phyloP scores from a whole-genome alignment of 306 rosid genomes.

The Prunus salicina region DNA sequence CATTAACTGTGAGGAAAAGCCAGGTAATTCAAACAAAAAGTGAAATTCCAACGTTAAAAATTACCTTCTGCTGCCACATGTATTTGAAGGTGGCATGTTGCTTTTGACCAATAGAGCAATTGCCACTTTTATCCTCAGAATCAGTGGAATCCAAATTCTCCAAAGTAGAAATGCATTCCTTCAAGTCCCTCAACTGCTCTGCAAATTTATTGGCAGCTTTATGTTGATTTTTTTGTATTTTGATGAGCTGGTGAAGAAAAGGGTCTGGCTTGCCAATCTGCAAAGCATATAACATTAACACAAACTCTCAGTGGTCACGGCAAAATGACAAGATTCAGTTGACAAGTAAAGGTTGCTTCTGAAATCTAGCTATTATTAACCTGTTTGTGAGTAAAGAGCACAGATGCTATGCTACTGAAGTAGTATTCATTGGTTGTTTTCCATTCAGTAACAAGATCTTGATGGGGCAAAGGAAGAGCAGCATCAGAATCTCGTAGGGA shows the following conservation, averaged over 20 bases:
- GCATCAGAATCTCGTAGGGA: slow-evolving; percentile 30
- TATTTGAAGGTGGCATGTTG: slow-evolving; percentile 52
- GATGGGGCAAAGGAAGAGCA: slow-evolving; percentile 23
- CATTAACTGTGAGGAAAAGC: slow-evolving; percentile 2
- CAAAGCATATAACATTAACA: slow-evolving; percentile 19
- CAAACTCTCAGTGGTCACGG: not conserved
- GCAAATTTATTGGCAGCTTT: slow-evolving; percentile 52
- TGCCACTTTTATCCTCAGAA: slow-evolving; percentile 27
- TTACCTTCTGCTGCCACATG: slow-evolving; percentile 93
- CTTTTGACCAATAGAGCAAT: slow-evolving; percentile 42
- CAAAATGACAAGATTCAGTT: slow-evolving; percentile 3
- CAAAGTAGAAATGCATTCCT: slow-evolving; percentile 49
- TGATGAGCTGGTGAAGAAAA: slow-evolving; percentile 66
- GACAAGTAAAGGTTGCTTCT: not conserved
- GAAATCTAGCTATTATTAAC: slow-evolving; percentile 27
- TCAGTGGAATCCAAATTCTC: slow-evolving; percentile 43
- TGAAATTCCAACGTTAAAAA: not conserved
- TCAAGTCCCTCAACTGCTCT: slow-evolving; percentile 54
- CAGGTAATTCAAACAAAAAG: slow-evolving; percentile 2
- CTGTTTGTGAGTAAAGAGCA: slow-evolving; percentile 65
- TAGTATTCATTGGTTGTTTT: slow-evolving; percentile 55
- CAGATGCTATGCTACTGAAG: slow-evolving; percentile 69
- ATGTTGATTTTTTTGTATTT: slow-evolving; percentile 70
- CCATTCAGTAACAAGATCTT: slow-evolving; percentile 50
- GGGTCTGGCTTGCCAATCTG: slow-evolving; percentile 67